Percentiles rank a stretch among this genome's conserved stretches.
phyloP scores from a whole-genome alignment of 768 basidiomycete genomes.

The Phlebiopsis flavidoalba region DNA sequence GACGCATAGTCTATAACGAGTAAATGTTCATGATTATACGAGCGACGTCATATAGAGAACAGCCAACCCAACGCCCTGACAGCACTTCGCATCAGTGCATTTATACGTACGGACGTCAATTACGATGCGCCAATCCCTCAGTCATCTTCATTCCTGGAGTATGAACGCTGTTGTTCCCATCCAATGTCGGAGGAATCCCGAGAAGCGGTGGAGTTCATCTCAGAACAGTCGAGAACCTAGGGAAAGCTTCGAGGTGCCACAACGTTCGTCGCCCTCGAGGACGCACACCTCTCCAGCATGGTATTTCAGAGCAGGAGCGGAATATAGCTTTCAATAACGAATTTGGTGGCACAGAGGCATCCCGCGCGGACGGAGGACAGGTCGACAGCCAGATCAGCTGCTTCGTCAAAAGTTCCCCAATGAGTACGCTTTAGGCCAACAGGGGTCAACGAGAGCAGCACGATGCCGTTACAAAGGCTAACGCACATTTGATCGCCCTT shows the following conservation, averaged over 20 bases:
- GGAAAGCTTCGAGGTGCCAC: not conserved
- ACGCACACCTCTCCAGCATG: not conserved
- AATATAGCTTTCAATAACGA: constrained; percentile 46
- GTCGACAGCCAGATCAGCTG: constrained; percentile 69
- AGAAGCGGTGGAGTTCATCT: not conserved
- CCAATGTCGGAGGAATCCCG: constrained; percentile 9
- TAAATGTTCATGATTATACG: not conserved
- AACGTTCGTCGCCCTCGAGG: not conserved
- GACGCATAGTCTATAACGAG: not conserved
- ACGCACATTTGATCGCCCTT: constrained; percentile 98
- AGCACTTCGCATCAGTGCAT: not conserved
- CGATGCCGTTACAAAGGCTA: not conserved
- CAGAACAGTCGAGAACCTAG: constrained; percentile 1
- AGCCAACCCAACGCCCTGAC: not conserved
- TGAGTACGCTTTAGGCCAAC: constrained; percentile 49
- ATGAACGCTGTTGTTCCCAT: not conserved
- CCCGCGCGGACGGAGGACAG: constrained; percentile 80
- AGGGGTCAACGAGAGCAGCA: not conserved
- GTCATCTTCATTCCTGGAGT: not conserved
- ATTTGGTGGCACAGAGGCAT: constrained; percentile 80
- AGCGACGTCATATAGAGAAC: constrained; percentile 3
- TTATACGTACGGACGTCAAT: not conserved
- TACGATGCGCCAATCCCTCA: not conserved
- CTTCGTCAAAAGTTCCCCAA: constrained; percentile 85
- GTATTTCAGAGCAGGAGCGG: not conserved